Conservation (phyloP, 192 early-diverging fungal species). For the Coemansia asiatica region DNA sequence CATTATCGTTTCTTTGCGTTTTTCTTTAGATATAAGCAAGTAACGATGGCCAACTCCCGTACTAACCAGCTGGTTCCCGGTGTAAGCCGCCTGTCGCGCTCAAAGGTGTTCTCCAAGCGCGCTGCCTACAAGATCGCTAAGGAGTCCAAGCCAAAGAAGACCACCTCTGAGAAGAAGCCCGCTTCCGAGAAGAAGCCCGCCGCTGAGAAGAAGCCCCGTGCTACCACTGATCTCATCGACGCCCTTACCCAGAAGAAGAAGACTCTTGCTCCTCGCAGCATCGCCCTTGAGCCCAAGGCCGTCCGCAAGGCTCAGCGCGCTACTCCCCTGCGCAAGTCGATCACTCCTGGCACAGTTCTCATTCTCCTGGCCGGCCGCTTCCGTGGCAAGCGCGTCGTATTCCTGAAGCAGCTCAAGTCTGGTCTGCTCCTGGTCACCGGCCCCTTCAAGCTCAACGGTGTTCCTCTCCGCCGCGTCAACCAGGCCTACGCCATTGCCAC, state of each 20-base stretch:
- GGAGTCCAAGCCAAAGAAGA: slow-evolving; percentile 50
- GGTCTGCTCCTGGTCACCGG: slow-evolving; percentile 97
- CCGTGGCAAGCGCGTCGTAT: slow-evolving; percentile 98
- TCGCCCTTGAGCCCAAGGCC: slow-evolving; percentile 75
- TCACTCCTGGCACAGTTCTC: slow-evolving; percentile 97
- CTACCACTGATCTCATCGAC: slow-evolving; percentile 81
- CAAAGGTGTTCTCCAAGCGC: slow-evolving; percentile 79
- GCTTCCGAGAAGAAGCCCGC: slow-evolving; percentile 16
- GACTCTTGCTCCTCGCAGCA: slow-evolving; percentile 82
- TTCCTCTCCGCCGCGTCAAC: slow-evolving; percentile 96
- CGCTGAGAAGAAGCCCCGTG: slow-evolving; percentile 20
- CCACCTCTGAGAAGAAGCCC: slow-evolving; percentile 6
- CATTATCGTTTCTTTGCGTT: neutral
- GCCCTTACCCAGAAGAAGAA: slow-evolving; percentile 65
- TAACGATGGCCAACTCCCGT: slow-evolving; percentile 65
- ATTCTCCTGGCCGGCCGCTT: slow-evolving; percentile 94
- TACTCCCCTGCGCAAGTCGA: slow-evolving; percentile 79
- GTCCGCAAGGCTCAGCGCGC: slow-evolving; percentile 74
- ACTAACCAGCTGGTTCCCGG: slow-evolving; percentile 85
- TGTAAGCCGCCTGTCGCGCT: slow-evolving; percentile 80
- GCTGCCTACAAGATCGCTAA: slow-evolving; percentile 89
- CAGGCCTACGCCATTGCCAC: slow-evolving; percentile 99
- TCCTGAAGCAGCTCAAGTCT: slow-evolving; percentile 92
- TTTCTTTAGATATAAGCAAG: slow-evolving; percentile 36
- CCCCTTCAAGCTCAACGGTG: slow-evolving; percentile 98